Evolutionary conservation across 495 filamentous ascomycete genomes (phyloP).

Genomic region (Neurospora sp.): DNA sequence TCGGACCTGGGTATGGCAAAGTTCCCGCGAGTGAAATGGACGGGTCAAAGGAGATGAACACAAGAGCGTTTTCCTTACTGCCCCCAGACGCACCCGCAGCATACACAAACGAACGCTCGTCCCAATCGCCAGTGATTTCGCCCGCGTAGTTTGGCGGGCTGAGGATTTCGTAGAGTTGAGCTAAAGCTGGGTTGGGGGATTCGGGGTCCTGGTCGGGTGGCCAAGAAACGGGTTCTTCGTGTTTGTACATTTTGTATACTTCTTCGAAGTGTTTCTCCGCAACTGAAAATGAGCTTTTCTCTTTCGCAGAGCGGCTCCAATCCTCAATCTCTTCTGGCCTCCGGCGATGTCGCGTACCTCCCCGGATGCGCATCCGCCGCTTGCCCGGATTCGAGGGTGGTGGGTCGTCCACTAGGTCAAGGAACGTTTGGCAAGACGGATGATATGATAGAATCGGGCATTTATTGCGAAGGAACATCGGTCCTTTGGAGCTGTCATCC

Average conservation of each 20-base stretch:
- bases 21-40: slow-evolving; percentile 17
- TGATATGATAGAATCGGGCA: slow-evolving; percentile 53
- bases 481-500: slow-evolving; percentile 27
- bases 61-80: slow-evolving; percentile 31
- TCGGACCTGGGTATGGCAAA: slow-evolving; percentile 8
- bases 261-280: slow-evolving; percentile 15
- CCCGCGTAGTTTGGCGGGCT: slow-evolving; percentile 43
- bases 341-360: slow-evolving; percentile 33
- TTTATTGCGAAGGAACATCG: slow-evolving; percentile 45
- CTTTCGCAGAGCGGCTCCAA: slow-evolving; percentile 4
- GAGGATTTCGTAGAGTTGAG: slow-evolving; percentile 44
- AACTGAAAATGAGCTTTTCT: background rate
- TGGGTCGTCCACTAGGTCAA: slow-evolving; percentile 59
- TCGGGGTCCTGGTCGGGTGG: slow-evolving; percentile 40
- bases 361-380: slow-evolving; percentile 23
- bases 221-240: slow-evolving; percentile 47
- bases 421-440: slow-evolving; percentile 44
- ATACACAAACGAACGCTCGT: slow-evolving; percentile 56
- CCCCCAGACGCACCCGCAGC: slow-evolving; percentile 30
- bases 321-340: slow-evolving; percentile 39
- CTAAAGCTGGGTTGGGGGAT: slow-evolving; percentile 17
- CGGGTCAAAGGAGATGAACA: slow-evolving; percentile 59
- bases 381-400: slow-evolving; percentile 21
- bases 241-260: slow-evolving; percentile 30
- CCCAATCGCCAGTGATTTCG: slow-evolving; percentile 41